Conservation (phyloP, 2,329 filamentous ascomycete genomes). For the Fusarium keratoplasticum region DNA sequence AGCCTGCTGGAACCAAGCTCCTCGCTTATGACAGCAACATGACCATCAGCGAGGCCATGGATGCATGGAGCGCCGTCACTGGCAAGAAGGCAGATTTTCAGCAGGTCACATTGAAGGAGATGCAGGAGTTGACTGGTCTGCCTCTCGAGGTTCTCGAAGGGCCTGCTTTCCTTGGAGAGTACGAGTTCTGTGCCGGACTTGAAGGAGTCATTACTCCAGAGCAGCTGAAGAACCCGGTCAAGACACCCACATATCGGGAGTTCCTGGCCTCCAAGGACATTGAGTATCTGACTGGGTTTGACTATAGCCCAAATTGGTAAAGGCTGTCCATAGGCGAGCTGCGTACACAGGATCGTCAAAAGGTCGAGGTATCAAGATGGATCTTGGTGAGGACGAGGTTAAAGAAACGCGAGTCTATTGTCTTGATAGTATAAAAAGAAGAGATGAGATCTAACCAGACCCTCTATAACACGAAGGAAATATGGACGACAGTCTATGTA, state of each 20-base stretch:
- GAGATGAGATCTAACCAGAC: neutral
- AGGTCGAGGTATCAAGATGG: neutral
- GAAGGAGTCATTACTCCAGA: conserved; percentile 51
- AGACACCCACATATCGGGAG: conserved; percentile 46
- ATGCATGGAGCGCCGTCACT: conserved; percentile 51
- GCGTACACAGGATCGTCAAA: neutral
- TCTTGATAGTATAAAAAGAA: neutral
- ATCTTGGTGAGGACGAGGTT: neutral
- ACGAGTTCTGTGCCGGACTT: conserved; percentile 55
- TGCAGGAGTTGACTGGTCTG: conserved; percentile 50
- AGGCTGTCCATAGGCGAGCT: neutral
- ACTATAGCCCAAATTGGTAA: neutral
- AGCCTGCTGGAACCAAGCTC: conserved; percentile 54
- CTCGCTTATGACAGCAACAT: conserved; percentile 58
- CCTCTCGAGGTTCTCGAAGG: conserved; percentile 54
- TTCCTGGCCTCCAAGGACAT: conserved; percentile 40
- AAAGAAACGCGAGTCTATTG: neutral
- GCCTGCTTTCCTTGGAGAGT: conserved; percentile 51
- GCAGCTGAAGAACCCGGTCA: conserved; percentile 51
- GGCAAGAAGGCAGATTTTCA: conserved; percentile 51
- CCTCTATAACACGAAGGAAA: neutral
- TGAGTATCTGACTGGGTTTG: conserved; percentile 10
- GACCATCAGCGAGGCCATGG: conserved; percentile 47
- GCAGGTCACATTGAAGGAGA: conserved; percentile 45
- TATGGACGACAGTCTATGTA: neutral